Evolutionary conservation across 768 basidiomycete species (phyloP), one percentile per base, ranked within the genome.

Genomic region (Galerina sulciceps): DNA sequence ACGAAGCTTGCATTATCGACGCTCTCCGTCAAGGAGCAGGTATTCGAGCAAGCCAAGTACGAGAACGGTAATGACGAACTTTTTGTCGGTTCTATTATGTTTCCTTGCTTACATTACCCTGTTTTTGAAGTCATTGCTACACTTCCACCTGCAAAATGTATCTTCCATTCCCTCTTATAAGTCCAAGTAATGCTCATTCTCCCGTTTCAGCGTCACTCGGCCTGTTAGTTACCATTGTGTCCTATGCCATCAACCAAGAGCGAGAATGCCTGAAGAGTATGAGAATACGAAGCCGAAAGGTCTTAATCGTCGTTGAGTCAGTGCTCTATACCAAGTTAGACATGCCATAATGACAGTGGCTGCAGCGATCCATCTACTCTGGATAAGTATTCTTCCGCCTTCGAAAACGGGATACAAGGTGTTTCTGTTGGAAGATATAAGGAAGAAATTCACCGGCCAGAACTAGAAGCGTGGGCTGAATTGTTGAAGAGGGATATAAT

Each of bases 21-120:
- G 43, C 56, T 58, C 4, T 62, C 55, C 5, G 59, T 69, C 34
- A 65, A 62, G 50, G 70, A 74, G 44, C 63, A 69, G 50, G 64
- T 78, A 15, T 57, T 75, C 26, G 69, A 73, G 20, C 67, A 69
- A 35, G 72, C 71, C 18, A 74, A 71, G 57, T 59, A 55, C 14
- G 67, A 74, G 63, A 80, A 81, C 55, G 76, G 80, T 80, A 60
- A 72, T 62, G 53, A 17, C 13, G 18, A 20, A 37, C 8, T 5
- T 40, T 26, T 40, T 34, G 17, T 20, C n/a, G 14, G 10, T 38
- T 43, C 38, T 4, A 8, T 50, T 11, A 22, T 34, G 26, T 34
- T 38, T n/a, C 23, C 42, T 48, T 38, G 31, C n/a, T 38, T 38
- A 10, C 36, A 13, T 22, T 15, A 47, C 58, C 65, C 52, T 14